Evolutionary conservation across 768 basidiomycete species (phyloP), one percentile per base, ranked within the genome.

Genomic region (Russula sp.): DNA sequence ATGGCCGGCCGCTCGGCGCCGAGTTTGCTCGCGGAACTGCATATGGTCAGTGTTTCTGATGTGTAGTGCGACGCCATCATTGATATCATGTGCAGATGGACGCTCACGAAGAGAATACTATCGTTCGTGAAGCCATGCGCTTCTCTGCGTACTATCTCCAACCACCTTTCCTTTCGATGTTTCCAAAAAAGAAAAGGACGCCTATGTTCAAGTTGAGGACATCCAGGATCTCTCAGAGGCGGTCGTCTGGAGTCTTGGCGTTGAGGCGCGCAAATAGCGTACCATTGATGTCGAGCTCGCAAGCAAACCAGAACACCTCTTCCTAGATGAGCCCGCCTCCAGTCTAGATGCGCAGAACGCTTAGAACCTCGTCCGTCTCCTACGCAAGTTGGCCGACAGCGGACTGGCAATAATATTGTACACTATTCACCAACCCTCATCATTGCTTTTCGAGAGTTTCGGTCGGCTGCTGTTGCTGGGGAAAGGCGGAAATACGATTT

Each of bases 401-500:
- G 93, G 93, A 11, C 91, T 94, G 70, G 89, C 90, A n/a, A n/a
- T n/a, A n/a, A 94, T 95, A 68, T 80, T 95, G 20, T 94, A 91
- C 75, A 95, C 90, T 4, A 93, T 94, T 66, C 91, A 93, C 65
- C 92, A 94, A 68, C 92, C 92, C 4, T 92, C 90, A 3, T 85
- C 90, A 3, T 79, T 93, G 22, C 77, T 96, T 2, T 95, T 96
- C 75, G 88, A 93, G 73, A 86, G 86, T 68, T 95, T 97, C 69
- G 94, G 88, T 70, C 81, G 85, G 48, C 74, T 88, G 48, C 71
- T 89, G 35, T 75, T 88, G 13, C 76, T 88, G n/a, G 86, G 93
- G 66, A 78, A 78, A n/a, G 94, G 94, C 2, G 94, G 94, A 10
- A 87, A 91, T 73, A 94, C 92, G 0, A 89, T 95, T 13, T 96